Conservation (phyloP, 768 basidiomycete genomes). For the Agaricus subrufescens region DNA sequence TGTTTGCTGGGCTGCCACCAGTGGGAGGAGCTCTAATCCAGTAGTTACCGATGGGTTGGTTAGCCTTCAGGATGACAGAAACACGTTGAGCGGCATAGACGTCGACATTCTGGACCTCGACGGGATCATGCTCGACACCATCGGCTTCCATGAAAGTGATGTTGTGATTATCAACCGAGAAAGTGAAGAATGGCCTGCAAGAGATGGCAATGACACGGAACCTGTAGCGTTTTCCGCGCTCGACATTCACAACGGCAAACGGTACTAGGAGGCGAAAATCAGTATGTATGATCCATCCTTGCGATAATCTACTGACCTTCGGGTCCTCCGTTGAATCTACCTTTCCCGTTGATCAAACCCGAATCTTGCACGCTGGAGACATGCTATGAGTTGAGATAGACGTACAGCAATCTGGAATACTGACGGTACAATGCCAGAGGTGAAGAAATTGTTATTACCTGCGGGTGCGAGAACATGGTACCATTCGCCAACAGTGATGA, state of each 20-base stretch:
- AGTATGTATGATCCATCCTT: slow-evolving; percentile 7
- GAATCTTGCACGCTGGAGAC: slow-evolving; percentile 1
- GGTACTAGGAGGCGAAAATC: background rate
- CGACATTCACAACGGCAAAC: slow-evolving; percentile 35
- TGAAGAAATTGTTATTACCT: background rate
- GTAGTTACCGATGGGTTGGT: slow-evolving; percentile 24
- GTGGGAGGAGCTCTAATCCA: slow-evolving; percentile 38
- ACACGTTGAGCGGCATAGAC: slow-evolving; percentile 29
- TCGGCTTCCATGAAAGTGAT: slow-evolving; percentile 26
- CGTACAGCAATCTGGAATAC: background rate
- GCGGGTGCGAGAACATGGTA: slow-evolving; percentile 8
- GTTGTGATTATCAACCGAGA: slow-evolving; percentile 30
- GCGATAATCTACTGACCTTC: slow-evolving; percentile 5
- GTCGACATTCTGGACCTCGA: slow-evolving; percentile 33
- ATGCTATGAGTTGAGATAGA: background rate
- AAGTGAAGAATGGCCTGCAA: slow-evolving; percentile 37
- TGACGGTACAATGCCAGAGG: slow-evolving; percentile 8
- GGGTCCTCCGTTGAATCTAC: slow-evolving; percentile 9
- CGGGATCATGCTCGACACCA: slow-evolving; percentile 25
- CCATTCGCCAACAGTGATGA: slow-evolving; percentile 13
- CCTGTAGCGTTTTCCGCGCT: slow-evolving; percentile 40
- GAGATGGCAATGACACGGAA: slow-evolving; percentile 48
- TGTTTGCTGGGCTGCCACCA: slow-evolving; percentile 18
- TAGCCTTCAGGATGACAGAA: slow-evolving; percentile 25
- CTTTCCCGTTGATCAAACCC: slow-evolving; percentile 14